A percentile compares a stretch with the other conserved stretches of the same genome.
Conservation (phyloP, 2,329 filamentous ascomycete species). For the Fusarium sp. region DNA sequence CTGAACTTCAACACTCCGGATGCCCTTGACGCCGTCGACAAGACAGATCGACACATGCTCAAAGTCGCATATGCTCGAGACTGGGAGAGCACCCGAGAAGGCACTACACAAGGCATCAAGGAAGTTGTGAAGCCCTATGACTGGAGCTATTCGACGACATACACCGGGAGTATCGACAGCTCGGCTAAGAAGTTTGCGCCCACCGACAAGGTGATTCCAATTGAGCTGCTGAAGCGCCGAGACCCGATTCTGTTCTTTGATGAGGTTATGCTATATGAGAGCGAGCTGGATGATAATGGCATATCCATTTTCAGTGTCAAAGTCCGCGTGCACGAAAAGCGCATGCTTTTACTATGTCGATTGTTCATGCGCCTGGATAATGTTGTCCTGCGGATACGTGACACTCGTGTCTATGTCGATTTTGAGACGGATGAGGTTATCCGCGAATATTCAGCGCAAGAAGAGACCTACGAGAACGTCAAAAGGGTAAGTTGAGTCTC, state of each 20-base stretch:
- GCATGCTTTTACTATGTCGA: constrained; percentile 85
- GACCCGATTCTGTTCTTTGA: constrained; percentile 98
- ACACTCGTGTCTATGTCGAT: constrained; percentile 93
- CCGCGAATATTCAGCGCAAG: constrained; percentile 89
- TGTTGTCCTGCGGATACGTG: constrained; percentile 86
- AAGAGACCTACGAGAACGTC: constrained; percentile 82
- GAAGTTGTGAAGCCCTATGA: constrained; percentile 97
- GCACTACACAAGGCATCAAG: constrained; percentile 87
- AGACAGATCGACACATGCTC: constrained; percentile 90
- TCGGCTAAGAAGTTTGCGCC: constrained; percentile 47
- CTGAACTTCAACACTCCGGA: constrained; percentile 87
- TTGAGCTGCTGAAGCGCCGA: constrained; percentile 86
- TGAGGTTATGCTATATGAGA: constrained; percentile 95
- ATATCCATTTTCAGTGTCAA: constrained; percentile 92
- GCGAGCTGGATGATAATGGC: constrained; percentile 97
- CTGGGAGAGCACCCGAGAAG: constrained; percentile 78
- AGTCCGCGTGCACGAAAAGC: constrained; percentile 89
- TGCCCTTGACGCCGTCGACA: constrained; percentile 91
- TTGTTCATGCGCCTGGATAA: constrained; percentile 95
- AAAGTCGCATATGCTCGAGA: constrained; percentile 92
- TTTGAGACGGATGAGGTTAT: constrained; percentile 84
- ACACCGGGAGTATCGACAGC: constrained; percentile 75
- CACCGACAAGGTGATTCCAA: constrained; percentile 72
- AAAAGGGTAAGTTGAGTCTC: constrained; percentile 68
- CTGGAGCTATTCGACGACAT: constrained; percentile 96